Base-by-base conservation (phyloP, 768 basidiomycete genomes). In the Lentinula boryana region DNA sequence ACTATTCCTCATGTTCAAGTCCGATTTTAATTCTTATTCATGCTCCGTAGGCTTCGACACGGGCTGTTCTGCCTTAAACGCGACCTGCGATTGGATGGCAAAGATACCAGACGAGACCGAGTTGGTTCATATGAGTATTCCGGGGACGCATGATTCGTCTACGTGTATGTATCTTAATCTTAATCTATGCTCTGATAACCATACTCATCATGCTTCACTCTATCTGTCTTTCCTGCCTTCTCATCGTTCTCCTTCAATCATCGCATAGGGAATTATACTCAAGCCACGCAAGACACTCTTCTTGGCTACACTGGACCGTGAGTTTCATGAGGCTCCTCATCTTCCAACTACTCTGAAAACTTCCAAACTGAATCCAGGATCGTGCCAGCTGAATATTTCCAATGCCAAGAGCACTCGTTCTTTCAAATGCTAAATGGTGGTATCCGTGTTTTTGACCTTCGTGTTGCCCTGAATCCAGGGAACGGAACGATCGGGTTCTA, bases 401-500 rank as follows among this genome's bases (percentile, higher is more conserved):
- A 75, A 27, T 81, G 80, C 56, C 80, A 82, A 63, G 72, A 80
- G 57, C 72, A 76, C 13, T 80, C 80, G 13, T 71, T 80, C 48
- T 65, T 80, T 10, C 76, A 79, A 50, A 77, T 77, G 50, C 67
- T 81, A 41, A 78, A 81, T 61, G 78, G 76, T 43, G 80, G 80
- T 4, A 76, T 82, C 43, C 77, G 80, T n/a, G 77, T 78, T 3
- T 81, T 82, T 48, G 81, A 82, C 60, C 70, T 80, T 36, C 74
- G 81, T 12, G 69, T 74, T 33, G 78, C 80, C 0, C 80, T 80
- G 63, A 80, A 82, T 63, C 80, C 81, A 2, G 81, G 79, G 35
- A 78, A 78, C 44, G 76, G 79, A 58, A 80, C 79, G 8, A 75
- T 82, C 51, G 80, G 80, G 5, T 79, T 82, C 60, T 72, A 78